A percentile compares a stretch with the other conserved stretches of the same genome.
Evolutionary conservation across 2,329 filamentous ascomycete species (phyloP).

Genomic region (Penicillium thymicola): DNA sequence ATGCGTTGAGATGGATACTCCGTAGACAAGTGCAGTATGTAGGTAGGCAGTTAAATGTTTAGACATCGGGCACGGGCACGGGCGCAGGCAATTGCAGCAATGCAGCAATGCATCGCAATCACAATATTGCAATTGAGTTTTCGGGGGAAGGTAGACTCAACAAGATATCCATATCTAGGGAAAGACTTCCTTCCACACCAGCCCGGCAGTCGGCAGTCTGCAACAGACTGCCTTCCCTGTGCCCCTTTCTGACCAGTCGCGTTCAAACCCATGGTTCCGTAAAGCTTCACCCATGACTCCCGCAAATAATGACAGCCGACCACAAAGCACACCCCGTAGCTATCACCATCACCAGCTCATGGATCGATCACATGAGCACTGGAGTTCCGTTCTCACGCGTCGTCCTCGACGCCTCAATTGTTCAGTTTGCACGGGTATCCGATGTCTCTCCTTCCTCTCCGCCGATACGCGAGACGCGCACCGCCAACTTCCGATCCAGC

Average conservation of each 20-base stretch:
- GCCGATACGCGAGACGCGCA: constrained; percentile 33
- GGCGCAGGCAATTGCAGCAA: background rate
- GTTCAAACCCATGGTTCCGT: constrained; percentile 1
- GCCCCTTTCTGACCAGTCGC: background rate
- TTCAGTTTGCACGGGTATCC: constrained; percentile 16
- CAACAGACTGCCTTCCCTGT: background rate
- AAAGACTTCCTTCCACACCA: constrained; percentile 1
- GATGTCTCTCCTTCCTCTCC: constrained; percentile 23
- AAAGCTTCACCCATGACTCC: background rate
- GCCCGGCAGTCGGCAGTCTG: background rate
- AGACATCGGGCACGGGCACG: background rate
- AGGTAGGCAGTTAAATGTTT: background rate
- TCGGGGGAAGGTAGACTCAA: background rate
- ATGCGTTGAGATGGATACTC: background rate
- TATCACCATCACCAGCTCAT: background rate
- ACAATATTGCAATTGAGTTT: background rate
- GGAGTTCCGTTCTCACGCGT: background rate
- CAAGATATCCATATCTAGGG: background rate
- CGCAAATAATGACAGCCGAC: background rate
- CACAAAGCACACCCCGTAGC: background rate
- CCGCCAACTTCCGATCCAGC: constrained; percentile 48
- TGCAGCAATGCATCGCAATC: background rate
- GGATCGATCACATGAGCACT: constrained; percentile 1
- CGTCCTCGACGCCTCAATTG: background rate
- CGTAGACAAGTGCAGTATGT: background rate